Base-by-base conservation (phyloP, 2,329 filamentous ascomycete species). In the Claviceps fusiformis region DNA sequence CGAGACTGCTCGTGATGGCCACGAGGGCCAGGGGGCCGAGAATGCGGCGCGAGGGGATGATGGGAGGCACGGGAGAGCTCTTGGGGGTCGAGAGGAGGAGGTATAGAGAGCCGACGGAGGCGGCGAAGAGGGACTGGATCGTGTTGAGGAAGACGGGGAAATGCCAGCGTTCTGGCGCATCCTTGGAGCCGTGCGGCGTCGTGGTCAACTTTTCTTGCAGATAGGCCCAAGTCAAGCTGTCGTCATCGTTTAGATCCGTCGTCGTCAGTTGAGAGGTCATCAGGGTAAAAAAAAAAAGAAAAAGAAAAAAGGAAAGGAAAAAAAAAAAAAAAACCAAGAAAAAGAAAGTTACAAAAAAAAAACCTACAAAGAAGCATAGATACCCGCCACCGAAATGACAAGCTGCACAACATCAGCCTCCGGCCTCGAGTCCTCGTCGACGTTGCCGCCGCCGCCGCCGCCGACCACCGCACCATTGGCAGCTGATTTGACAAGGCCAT, bases 131-230 rank as follows among this genome's bases (percentile, higher is more conserved):
- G 41, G 92, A 95, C 72, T 98, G 93, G 58, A 97, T 83, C 6
- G 93, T 97, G 73, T 97, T 96, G 63, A 98, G 83, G 69, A 97
- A 92, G 65, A 98, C 85, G 55, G 93, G 87, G 70, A 90, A 96
- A 61, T 86, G 89, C 80, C 95, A 98, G 63, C 88, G 83, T 68
- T 95, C 85, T 47, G 80, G 81, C 35, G 77, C 71, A 54, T 77
- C 70, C 5, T 74, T 67, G 27, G 84, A 73, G 56, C 86, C 86
- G 71, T 97, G 93, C 8, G 83, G 79, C 11, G 90, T 97, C 15
- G 93, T 98, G 33, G 93, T 97, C 65, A 98, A 89, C 64, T 93
- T 90, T 72, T 98, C 93, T 77, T 98, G 93, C 58, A 98, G 86
- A 61, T 95, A 85, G 29, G 88, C 93, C 93, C 93, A 98, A 39